Base-by-base conservation (phyloP, 2,329 filamentous ascomycete species). In the Apiospora malaysiana region DNA sequence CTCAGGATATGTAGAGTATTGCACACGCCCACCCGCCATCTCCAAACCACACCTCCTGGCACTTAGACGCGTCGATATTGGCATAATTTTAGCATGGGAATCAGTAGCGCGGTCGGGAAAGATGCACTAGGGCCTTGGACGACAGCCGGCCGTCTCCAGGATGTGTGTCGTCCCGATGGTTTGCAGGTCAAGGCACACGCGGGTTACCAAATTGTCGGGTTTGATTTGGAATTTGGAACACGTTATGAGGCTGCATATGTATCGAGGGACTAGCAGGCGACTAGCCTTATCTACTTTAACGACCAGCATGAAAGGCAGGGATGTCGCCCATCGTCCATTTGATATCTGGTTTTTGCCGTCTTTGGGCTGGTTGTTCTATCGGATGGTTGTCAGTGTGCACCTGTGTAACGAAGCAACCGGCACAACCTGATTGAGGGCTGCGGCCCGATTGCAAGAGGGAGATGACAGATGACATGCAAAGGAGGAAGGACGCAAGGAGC, bases 81-180 rank as follows among this genome's bases (percentile, higher is more conserved):
- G 18, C 56, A 63, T 12, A n/a, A 40, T 40, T 63, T 12, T 6
- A n/a, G 32, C 4, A 63, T 40, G 56, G 56, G 56, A 63, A 63
- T 37, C 56, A 63, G 56, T 63, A 40, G 56, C 56, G 56, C 32
- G 56, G 56, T 63, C 56, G 56, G 56, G 56, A 63, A 63, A 63
- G 56, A 32, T 63, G 56, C 56, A 63, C 32, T 63, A 63, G 56
- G 56, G 32, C n/a, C 56, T 40, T 40, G 32, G 56, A 40, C 32
- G 18, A 5, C 32, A 40, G 56, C 56, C 56, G 56, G 32, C 21
- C n/a, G 32, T 63, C 18, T 3, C 56, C 56, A 63, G 56, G 56
- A n/a, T 63, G 9, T 63, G 21, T 40, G 56, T 40, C 56, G 56
- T 63, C 56, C 56, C 56, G 56, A 63, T 32, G 32, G 27, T 40